Base-by-base conservation (phyloP, 1,284 basidiomycete species). In the Coriolopsis trogii region DNA sequence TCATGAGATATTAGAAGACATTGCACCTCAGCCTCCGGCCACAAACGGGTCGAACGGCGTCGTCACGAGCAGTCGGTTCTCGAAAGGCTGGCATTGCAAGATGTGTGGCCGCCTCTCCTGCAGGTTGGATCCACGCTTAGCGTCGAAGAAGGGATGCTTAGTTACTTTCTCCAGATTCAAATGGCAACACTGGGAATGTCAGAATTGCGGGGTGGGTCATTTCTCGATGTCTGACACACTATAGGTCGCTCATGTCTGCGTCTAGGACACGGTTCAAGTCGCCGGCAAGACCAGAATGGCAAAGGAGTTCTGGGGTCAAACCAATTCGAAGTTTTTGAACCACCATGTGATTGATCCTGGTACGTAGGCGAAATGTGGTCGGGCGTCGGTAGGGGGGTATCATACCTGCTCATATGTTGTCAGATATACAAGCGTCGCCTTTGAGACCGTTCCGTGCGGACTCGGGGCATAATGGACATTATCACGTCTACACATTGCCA, bases 131-230 rank as follows among this genome's bases (percentile, higher is more conserved):
- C 36, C 8, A 15, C 33, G 33, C 38, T 39, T 15, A 8, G 29
- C 15, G 8, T 15, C 20, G 2, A 16, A 3, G 28, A 9, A 6
- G 33, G 30, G n/a, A 24, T 6, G n/a, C n/a, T 13, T 31, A 20
- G 44, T 46, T 30, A 41, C 44, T 26, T 53, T 23, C 6, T n/a
- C 13, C 57, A 89, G 88, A 60, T 82, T 67, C 48, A 85, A 82
- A 67, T 90, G 87, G 87, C 80, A 89, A 62, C 65, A 76, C 49
- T 89, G 86, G 81, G 78, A 88, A 64, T 91, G 89, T 62, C 67
- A 74, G 34, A 59, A 70, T 53, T 85, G 82, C 61, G 60, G 71
- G 26, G 84, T 82, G 60, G 29, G 70, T 63, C 24, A 0, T 13
- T 18, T 25, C 7, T 24, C 24, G 16, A 8, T 40, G 36, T 30